phyloP scores from a whole-genome alignment of 1,284 basidiomycete genomes.

The Cutaneotrichosporon daszewskae region DNA sequence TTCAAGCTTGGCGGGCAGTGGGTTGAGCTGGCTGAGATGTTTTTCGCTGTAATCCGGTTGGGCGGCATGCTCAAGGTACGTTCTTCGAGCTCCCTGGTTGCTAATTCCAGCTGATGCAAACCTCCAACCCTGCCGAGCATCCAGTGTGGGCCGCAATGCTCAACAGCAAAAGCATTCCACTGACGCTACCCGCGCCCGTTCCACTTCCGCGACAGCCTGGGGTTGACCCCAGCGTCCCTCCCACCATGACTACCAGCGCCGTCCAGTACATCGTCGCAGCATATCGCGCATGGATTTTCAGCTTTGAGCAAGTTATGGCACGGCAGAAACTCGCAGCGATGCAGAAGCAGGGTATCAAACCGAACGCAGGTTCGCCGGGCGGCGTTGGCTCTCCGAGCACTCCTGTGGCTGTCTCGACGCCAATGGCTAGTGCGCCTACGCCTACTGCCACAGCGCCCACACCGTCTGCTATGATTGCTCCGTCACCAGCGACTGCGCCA shows the following conservation, averaged over 20 bases:
- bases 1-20: slow-evolving; percentile 34
- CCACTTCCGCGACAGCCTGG: slow-evolving; percentile 20
- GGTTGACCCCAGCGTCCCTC: slow-evolving; percentile 17
- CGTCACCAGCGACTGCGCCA: background rate
- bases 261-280: slow-evolving; percentile 32
- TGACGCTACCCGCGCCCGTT: slow-evolving; percentile 29
- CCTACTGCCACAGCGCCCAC: background rate
- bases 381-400: background rate
- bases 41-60: slow-evolving; percentile 30
- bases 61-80: slow-evolving; percentile 27
- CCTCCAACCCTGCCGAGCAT: slow-evolving; percentile 20
- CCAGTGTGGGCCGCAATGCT: slow-evolving; percentile 28
- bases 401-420: too few species aligned
- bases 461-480: background rate
- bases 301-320: slow-evolving; percentile 37
- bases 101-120: slow-evolving; percentile 14
- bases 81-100: background rate
- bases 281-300: slow-evolving; percentile 35
- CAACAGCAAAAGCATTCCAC: slow-evolving; percentile 21
- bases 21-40: slow-evolving; percentile 37
- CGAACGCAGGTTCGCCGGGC: background rate
- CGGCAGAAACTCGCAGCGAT: slow-evolving; percentile 14
- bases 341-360: slow-evolving; percentile 8
- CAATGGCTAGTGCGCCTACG: background rate
- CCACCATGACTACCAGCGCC: slow-evolving; percentile 26